phyloP scores from a whole-genome alignment of 768 basidiomycete genomes.

The Collybiopsis luxurians region DNA sequence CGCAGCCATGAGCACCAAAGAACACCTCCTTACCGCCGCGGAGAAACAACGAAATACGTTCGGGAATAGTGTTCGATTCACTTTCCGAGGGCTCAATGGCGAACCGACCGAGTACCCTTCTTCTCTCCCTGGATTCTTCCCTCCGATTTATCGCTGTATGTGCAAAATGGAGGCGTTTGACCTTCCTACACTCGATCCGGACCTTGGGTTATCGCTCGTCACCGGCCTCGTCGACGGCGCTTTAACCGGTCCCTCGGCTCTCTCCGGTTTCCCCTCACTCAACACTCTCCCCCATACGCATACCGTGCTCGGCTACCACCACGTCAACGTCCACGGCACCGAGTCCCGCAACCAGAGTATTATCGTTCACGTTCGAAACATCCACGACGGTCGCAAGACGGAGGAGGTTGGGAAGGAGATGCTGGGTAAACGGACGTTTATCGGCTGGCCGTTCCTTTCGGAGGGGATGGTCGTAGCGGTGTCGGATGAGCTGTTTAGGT shows the following conservation, averaged over 20 bases:
- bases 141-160: conserved; percentile 74
- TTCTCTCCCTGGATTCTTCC: conserved; percentile 94
- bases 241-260: conserved; percentile 75
- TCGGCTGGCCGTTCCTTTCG: conserved; percentile 93
- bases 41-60: conserved; percentile 75
- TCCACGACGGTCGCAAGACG: conserved; percentile 61
- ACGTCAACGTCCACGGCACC: conserved; percentile 89
- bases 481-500: conserved; percentile 84
- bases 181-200: conserved; percentile 73
- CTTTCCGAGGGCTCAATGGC: conserved; percentile 49
- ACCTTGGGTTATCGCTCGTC: conserved; percentile 71
- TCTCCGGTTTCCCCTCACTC: conserved; percentile 96
- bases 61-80: conserved; percentile 81
- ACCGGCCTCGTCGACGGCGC: conserved; percentile 89
- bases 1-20: conserved; percentile 78
- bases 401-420: conserved; percentile 73
- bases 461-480: conserved; percentile 87
- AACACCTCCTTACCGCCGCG: conserved; percentile 71
- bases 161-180: conserved; percentile 83
- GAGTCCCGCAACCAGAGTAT: conserved; percentile 94
- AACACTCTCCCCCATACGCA: conserved; percentile 77
- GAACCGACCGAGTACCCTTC: conserved; percentile 79
- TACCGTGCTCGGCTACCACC: conserved; percentile 75
- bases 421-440: conserved; percentile 75
- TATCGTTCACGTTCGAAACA: conserved; percentile 81